Percentiles rank a stretch among this genome's conserved stretches.
Conservation (phyloP, 2,329 filamentous ascomycete genomes). For the Thielaviopsis musarum region DNA sequence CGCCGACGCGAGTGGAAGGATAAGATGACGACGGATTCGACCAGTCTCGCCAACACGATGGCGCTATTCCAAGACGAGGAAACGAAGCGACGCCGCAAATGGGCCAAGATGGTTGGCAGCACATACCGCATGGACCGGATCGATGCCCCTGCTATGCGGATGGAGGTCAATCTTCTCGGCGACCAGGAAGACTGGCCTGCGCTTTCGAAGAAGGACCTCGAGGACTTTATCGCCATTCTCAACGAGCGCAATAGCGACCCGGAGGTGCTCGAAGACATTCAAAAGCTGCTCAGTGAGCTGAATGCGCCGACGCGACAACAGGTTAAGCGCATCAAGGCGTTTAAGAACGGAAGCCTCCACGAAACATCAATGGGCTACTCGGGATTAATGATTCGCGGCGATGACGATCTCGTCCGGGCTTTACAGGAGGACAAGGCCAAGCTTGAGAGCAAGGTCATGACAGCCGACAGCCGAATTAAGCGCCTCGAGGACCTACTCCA, state of each 20-base stretch:
- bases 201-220: constrained; percentile 58
- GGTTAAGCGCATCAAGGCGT: constrained; percentile 72
- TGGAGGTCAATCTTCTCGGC: constrained; percentile 73
- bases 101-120: constrained; percentile 71
- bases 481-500: constrained; percentile 86
- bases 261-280: constrained; percentile 51
- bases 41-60: constrained; percentile 81
- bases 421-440: constrained; percentile 72
- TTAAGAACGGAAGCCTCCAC: constrained; percentile 91
- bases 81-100: constrained; percentile 70
- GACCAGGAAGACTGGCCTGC: constrained; percentile 72
- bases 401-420: constrained; percentile 61
- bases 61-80: constrained; percentile 87
- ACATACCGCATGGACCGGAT: constrained; percentile 49
- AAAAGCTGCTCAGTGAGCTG: constrained; percentile 62
- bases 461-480: constrained; percentile 77
- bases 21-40: constrained; percentile 76
- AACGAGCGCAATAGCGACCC: constrained; percentile 48
- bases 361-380: constrained; percentile 79
- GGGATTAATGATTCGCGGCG: constrained; percentile 69
- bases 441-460: constrained; percentile 56
- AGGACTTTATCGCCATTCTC: constrained; percentile 53
- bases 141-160: constrained; percentile 53
- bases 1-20: constrained; percentile 80
- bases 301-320: constrained; percentile 73